Conservation (phyloP, 495 filamentous ascomycete species). For the Lepidopterella palustris region DNA sequence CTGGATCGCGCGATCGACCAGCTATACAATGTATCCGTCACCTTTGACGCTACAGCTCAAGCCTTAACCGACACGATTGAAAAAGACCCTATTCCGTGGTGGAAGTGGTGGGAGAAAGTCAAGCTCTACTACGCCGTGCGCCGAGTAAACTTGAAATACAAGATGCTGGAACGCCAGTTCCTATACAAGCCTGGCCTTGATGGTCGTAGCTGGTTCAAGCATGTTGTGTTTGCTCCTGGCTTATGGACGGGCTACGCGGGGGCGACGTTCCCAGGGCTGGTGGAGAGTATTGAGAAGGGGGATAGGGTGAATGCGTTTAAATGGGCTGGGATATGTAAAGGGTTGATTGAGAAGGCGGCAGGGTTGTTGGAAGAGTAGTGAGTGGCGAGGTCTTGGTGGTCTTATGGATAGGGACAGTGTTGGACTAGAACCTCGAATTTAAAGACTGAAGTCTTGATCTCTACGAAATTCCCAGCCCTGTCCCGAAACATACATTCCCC, state of each 20-base stretch:
- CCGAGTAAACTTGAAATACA: constrained; percentile 54
- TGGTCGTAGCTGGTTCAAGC: constrained; percentile 58
- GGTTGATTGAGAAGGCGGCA: constrained; percentile 29
- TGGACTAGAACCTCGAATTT: too few relatives aligned
- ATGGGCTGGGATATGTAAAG: constrained; percentile 34
- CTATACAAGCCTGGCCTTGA: constrained; percentile 53
- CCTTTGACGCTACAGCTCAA: constrained; percentile 52
- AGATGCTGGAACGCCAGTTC: constrained; percentile 56
- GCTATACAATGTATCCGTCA: constrained; percentile 43
- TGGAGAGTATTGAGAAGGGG: constrained; percentile 52
- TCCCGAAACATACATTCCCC: too few relatives aligned
- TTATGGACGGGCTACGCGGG: constrained; percentile 87
- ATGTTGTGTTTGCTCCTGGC: constrained; percentile 67
- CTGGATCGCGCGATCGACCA: constrained; percentile 45
- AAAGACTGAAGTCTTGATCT: too few relatives aligned
- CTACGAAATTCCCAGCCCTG: too few relatives aligned
- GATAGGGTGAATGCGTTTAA: constrained; percentile 36
- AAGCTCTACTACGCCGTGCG: constrained; percentile 52
- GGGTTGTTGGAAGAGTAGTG: constrained; percentile 18
- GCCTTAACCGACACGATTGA: constrained; percentile 42
- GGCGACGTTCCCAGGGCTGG: constrained; percentile 57
- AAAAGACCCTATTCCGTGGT: constrained; percentile 60
- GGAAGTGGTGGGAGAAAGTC: constrained; percentile 65
- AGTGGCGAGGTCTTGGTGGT: too few relatives aligned
- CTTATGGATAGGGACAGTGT: too few relatives aligned